phyloP scores from a whole-genome alignment of 305 asterid species.

The Solanum aculeatissimum region DNA sequence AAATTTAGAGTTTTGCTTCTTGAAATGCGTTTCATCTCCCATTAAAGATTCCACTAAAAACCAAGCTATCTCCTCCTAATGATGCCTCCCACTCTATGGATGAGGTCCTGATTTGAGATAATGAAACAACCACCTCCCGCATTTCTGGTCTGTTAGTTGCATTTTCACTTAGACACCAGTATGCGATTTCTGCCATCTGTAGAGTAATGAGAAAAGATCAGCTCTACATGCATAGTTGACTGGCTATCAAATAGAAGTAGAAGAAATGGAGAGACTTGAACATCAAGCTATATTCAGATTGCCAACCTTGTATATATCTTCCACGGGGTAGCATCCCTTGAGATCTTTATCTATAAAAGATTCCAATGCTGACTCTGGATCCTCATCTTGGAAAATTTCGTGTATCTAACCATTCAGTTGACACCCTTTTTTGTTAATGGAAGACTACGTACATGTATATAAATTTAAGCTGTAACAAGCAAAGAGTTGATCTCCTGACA shows the following conservation, averaged over 20 bases:
- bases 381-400: conserved; percentile 34
- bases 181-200: conserved; percentile 69
- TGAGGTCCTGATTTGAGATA: conserved; percentile 50
- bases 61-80: conserved; percentile 63
- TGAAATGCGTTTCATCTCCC: conserved; percentile 36
- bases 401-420: conserved; percentile 28
- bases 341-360: conserved; percentile 38
- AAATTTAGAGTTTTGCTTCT: not conserved
- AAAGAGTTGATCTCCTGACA: not conserved
- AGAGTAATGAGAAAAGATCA: not conserved
- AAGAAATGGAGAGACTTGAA: not conserved
- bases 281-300: not conserved
- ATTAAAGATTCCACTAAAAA: conserved; percentile 59
- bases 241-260: not conserved
- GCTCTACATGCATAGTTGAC: not conserved
- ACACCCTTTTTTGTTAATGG: not conserved
- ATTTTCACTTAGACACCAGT: conserved; percentile 69
- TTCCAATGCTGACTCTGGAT: conserved; percentile 46
- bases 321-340: conserved; percentile 55
- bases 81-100: conserved; percentile 90
- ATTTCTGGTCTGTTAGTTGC: conserved; percentile 71
- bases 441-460: not conserved
- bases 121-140: conserved; percentile 52
- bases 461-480: not conserved
- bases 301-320: conserved; percentile 55